Evolutionary conservation across 768 basidiomycete species (phyloP).

Genomic region (Sporobolomyces pararoseus): DNA sequence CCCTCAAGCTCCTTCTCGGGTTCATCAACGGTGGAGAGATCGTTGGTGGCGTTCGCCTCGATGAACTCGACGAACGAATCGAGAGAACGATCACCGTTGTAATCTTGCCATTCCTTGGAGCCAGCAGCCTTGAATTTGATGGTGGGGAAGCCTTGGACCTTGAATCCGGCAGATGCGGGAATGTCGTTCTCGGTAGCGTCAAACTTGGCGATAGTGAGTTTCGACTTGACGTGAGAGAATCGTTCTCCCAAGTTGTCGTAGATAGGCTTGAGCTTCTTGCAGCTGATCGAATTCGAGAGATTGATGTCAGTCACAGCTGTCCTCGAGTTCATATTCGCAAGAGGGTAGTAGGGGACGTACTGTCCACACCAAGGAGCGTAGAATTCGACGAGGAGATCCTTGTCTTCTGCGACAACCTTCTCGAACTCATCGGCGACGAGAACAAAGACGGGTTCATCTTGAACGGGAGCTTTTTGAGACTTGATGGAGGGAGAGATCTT

Average conservation of each 20-base stretch:
- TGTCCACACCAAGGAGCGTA: constrained; percentile 83
- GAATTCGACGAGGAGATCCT: constrained; percentile 96
- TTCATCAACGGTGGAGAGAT: constrained; percentile 22
- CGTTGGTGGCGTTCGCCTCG: constrained; percentile 43
- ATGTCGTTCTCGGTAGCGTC: constrained; percentile 96
- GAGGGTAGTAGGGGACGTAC: constrained; percentile 7
- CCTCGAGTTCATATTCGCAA: too few species aligned
- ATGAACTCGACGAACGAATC: constrained; percentile 44
- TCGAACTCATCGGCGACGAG: constrained; percentile 89
- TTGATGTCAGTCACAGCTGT: too few species aligned
- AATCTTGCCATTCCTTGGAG: constrained; percentile 77
- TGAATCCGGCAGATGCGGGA: constrained; percentile 81
- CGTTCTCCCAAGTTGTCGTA: constrained; percentile 89
- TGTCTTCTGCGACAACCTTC: constrained; percentile 77
- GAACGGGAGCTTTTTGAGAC: constrained; percentile 77
- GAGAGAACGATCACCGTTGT: constrained; percentile 64
- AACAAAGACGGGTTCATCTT: constrained; percentile 75
- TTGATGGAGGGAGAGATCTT: constrained; percentile 78
- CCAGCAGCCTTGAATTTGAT: constrained; percentile 95
- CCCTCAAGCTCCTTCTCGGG: constrained; percentile 30
- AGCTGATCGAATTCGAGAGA: constrained; percentile 55
- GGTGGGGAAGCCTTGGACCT: constrained; percentile 79
- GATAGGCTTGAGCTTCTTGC: constrained; percentile 90
- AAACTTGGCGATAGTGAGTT: constrained; percentile 67
- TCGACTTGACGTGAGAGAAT: constrained; percentile 56